Base-by-base conservation (phyloP, 106 monocot species). In the Agapanthus africanus region DNA sequence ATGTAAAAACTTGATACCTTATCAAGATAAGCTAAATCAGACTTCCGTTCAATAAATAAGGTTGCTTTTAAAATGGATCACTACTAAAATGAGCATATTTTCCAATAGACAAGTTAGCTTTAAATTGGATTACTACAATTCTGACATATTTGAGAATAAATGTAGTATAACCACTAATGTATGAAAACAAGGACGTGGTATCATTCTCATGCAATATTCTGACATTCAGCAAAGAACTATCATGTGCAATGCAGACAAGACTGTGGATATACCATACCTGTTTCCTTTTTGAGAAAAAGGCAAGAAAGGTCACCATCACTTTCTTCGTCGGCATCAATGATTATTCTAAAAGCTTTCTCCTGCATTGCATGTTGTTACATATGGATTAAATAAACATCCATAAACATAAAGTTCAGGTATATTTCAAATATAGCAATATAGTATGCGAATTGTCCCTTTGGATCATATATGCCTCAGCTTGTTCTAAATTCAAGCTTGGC, bases 301-400 rank as follows among this genome's bases (percentile, higher is more conserved):
- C 79, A 88, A 70, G 79, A 86, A 70, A 71, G 77, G 59, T 69
- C 81, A 65, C 34, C 80, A 74, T 86, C 88, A 61, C 73, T 78
- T 40, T 91, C 88, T 21, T 84, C 86, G 46, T 95, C 95, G 52
- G 91, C 86, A 23, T 91, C 94, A 38, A 95, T 81, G 74, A 68
- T 68, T 73, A 91, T 57, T 68, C 70, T 83, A 50, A 40, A 37
- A 41, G 67, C 77, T 37, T 76, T 44, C 65, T 67, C 81, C 95
- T 95, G 91, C 69, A 64, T 65, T 68, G 21, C 37, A 75, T 67
- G 30, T 23, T 18, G 35, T 47, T 34, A 65, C 18, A 31, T 10
- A 68, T 36, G 11, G 2, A 28, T 54, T 30, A 46, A 4, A 27
- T 30, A 28, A 26, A 19, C 22, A 70, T 63, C 18, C 47, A 18